Percentiles rank a stretch among this genome's conserved stretches.
Conservation (phyloP, 2,329 filamentous ascomycete genomes). For the Aphanocladium album region DNA sequence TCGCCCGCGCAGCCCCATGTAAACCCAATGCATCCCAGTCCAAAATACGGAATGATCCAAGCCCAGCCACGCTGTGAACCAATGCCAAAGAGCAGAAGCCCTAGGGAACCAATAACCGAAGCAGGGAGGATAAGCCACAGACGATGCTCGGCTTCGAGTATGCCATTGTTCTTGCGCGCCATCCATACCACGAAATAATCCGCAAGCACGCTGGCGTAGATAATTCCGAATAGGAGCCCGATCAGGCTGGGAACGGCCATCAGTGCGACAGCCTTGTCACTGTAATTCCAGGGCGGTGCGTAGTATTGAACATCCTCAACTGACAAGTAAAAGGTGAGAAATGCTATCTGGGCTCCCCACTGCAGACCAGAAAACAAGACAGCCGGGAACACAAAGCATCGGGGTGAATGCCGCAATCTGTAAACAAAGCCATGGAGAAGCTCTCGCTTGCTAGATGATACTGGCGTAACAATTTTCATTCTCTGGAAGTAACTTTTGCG, state of each 20-base stretch:
- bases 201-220: conserved; percentile 53
- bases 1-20: conserved; percentile 56
- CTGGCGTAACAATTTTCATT: conserved; percentile 51
- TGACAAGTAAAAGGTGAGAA: conserved; percentile 54
- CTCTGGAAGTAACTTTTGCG: conserved; percentile 42
- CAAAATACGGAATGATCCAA: conserved; percentile 51
- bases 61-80: conserved; percentile 44
- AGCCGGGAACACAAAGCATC: conserved; percentile 53
- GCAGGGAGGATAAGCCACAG: conserved; percentile 47
- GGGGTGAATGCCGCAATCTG: conserved; percentile 49
- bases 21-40: conserved; percentile 53
- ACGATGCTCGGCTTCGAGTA: conserved; percentile 51
- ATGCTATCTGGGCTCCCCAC: conserved; percentile 57
- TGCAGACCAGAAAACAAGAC: conserved; percentile 53
- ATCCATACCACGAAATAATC: conserved; percentile 53
- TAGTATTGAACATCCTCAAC: conserved; percentile 54
- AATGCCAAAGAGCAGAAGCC: conserved; percentile 49
- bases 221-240: conserved; percentile 50
- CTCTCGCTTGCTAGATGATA: conserved; percentile 25
- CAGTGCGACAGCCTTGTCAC: conserved; percentile 47
- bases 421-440: conserved; percentile 48
- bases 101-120: conserved; percentile 44
- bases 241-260: conserved; percentile 54
- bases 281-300: conserved; percentile 49
- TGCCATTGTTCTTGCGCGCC: conserved; percentile 46